phyloP scores from a whole-genome alignment of 192 early-diverging fungal genomes.

The Coemansia umbellata region DNA sequence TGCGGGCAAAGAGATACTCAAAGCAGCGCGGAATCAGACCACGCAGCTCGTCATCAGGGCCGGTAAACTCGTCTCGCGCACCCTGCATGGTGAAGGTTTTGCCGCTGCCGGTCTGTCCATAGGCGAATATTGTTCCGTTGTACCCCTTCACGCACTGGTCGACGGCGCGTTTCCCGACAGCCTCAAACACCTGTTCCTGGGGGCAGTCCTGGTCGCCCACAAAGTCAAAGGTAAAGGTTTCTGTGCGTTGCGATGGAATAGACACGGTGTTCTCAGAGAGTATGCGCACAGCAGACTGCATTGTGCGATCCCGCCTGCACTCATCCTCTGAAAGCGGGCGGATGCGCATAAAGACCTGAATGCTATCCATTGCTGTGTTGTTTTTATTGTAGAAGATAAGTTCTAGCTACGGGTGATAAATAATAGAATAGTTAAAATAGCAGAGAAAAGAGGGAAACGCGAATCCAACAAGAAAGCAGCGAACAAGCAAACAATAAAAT shows the following conservation, averaged over 20 bases:
- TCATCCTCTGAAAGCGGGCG: slow-evolving; percentile 52
- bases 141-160: slow-evolving; percentile 65
- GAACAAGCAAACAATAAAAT: no score
- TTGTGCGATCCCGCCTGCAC: slow-evolving; percentile 34
- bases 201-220: slow-evolving; percentile 54
- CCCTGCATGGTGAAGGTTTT: slow-evolving; percentile 78
- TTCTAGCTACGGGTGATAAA: no score
- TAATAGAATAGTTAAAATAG: no score
- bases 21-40: slow-evolving; percentile 63
- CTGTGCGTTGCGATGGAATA: slow-evolving; percentile 52
- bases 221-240: slow-evolving; percentile 66
- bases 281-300: slow-evolving; percentile 45
- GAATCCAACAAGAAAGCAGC: no score
- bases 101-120: slow-evolving; percentile 68
- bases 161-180: slow-evolving; percentile 57
- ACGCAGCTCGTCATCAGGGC: slow-evolving; percentile 61
- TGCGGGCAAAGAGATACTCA: slow-evolving; percentile 58
- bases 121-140: slow-evolving; percentile 71
- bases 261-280: slow-evolving; percentile 45
- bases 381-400: no score
- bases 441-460: no score
- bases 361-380: slow-evolving; percentile 55
- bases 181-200: slow-evolving; percentile 52
- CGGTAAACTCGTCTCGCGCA: slow-evolving; percentile 75
- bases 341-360: slow-evolving; percentile 59